These are phyloP conservation scores for Gossypium thurberi DNA, from an alignment of 345 rosid genomes.

Conservation along the genomic window DNA sequence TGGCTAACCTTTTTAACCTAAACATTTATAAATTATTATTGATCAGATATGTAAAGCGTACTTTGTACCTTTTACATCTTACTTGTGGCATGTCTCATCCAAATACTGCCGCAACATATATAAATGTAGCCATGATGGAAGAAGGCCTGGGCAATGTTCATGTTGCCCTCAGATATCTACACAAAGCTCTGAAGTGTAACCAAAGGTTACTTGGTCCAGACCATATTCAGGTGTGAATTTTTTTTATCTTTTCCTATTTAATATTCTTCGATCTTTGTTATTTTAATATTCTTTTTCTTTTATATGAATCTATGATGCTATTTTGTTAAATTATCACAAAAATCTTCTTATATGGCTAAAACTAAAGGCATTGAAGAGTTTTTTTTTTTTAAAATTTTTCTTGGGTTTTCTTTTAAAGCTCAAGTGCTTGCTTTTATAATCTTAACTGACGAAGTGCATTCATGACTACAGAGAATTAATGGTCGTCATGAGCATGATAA, in stretches of 20 bases:
- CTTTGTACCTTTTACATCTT: slow-evolving; percentile 89
- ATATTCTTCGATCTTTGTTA: not conserved
- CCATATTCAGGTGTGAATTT: slow-evolving; percentile 81
- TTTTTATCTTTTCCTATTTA: slow-evolving; percentile 3
- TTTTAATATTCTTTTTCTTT: not conserved
- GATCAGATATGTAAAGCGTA: slow-evolving; percentile 96
- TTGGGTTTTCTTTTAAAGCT: not conserved
- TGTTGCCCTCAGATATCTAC: slow-evolving; percentile 96
- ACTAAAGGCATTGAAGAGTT: not conserved
- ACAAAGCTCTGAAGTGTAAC: slow-evolving; percentile 94
- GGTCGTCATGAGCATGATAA: not conserved
- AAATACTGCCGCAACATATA: slow-evolving; percentile 97
- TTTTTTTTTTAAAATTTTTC: not conserved
- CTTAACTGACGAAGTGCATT: not conserved
- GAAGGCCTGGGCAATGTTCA: slow-evolving; percentile 99
- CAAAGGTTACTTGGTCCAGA: slow-evolving; percentile 94
- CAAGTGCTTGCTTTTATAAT: not conserved
- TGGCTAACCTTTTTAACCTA: not conserved
- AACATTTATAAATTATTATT: slow-evolving; percentile 8
- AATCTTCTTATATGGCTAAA: slow-evolving; percentile 4
- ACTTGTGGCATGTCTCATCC: slow-evolving; percentile 99
- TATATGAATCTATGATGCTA: not conserved
- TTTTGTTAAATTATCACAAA: not conserved
- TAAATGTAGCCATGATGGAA: slow-evolving; percentile 99
- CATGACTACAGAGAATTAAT: not conserved